Percentiles rank a stretch among this genome's conserved stretches.
These are phyloP conservation scores for Volvariella volvacea DNA, from an alignment of 1,284 basidiomycete genomes.

Conservation along the genomic window DNA sequence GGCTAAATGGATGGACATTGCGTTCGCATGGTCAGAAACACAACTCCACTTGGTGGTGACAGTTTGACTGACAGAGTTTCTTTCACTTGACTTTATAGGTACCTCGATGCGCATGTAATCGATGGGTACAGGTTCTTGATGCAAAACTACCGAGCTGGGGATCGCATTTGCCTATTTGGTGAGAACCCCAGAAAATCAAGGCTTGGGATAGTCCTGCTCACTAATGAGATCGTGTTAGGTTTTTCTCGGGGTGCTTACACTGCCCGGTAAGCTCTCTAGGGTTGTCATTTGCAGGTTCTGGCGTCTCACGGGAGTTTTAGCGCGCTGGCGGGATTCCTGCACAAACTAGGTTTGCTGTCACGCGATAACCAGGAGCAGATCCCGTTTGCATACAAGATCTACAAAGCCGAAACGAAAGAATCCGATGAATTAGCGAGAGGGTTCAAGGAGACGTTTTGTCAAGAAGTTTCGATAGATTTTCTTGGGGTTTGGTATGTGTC, in stretches of 20 bases:
- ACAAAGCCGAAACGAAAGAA: conserved; percentile 18
- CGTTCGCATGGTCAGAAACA: neutral
- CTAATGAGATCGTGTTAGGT: neutral
- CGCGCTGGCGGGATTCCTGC: conserved; percentile 36
- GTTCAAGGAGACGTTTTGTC: conserved; percentile 36
- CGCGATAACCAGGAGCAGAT: conserved; percentile 39
- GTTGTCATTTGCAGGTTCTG: neutral
- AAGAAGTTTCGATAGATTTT: conserved; percentile 58
- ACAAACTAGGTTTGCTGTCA: conserved; percentile 33
- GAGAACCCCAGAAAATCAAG: too few relatives aligned
- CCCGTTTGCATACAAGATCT: conserved; percentile 52
- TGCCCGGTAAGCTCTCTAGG: conserved; percentile 18
- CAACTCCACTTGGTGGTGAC: neutral
- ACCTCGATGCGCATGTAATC: neutral
- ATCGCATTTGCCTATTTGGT: conserved; percentile 42
- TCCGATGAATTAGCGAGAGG: conserved; percentile 10
- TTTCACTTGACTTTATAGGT: neutral
- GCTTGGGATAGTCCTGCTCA: too few relatives aligned
- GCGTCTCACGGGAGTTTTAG: conserved; percentile 11
- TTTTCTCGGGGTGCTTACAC: conserved; percentile 61
- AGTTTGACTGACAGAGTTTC: neutral
- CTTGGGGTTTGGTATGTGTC: conserved; percentile 54
- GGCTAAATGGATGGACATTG: neutral
- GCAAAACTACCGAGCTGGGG: conserved; percentile 5
- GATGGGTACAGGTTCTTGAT: neutral